A percentile compares a stretch with the other conserved stretches of the same genome.
Evolutionary conservation across 768 basidiomycete species (phyloP).

Genomic region (Hypholoma sublateritium): DNA sequence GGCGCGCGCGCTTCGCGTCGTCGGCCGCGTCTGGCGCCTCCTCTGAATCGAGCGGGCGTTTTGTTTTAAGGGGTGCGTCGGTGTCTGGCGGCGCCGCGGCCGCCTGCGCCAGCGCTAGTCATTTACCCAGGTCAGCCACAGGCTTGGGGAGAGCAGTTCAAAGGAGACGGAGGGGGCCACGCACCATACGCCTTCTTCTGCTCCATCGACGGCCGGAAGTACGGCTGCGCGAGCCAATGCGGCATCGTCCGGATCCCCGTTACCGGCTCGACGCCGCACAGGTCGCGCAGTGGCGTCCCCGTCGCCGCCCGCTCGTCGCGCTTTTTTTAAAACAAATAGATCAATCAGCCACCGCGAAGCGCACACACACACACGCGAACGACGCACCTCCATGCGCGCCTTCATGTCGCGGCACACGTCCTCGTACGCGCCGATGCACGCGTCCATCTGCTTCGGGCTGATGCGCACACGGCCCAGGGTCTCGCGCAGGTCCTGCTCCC

Average conservation of each 20-base stretch:
- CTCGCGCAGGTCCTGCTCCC: constrained; percentile 73
- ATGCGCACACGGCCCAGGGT: constrained; percentile 51
- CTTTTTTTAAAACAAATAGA: constrained; percentile 22
- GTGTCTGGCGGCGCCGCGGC: neutral
- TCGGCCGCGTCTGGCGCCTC: constrained; percentile 10
- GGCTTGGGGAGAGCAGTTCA: neutral
- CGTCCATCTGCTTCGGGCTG: constrained; percentile 25
- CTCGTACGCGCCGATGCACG: constrained; percentile 31
- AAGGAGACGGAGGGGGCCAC: neutral
- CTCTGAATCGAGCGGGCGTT: constrained; percentile 12
- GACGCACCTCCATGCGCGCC: constrained; percentile 24
- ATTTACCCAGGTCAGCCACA: neutral
- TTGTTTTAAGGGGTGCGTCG: constrained; percentile 1
- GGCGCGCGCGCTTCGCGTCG: constrained; percentile 12
- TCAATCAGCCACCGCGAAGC: neutral
- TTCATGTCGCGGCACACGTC: constrained; percentile 30
- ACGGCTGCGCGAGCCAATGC: constrained; percentile 61
- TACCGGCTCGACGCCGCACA: constrained; percentile 31
- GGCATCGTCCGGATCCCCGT: constrained; percentile 39
- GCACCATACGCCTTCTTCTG: constrained; percentile 24
- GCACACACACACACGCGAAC: neutral
- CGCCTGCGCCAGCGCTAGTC: neutral
- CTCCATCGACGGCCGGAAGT: constrained; percentile 46
- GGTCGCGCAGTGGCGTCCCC: constrained; percentile 25
- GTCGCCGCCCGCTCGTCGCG: constrained; percentile 45